phyloP scores from a whole-genome alignment of 257 asterid genomes.

The Echium plantagineum region DNA sequence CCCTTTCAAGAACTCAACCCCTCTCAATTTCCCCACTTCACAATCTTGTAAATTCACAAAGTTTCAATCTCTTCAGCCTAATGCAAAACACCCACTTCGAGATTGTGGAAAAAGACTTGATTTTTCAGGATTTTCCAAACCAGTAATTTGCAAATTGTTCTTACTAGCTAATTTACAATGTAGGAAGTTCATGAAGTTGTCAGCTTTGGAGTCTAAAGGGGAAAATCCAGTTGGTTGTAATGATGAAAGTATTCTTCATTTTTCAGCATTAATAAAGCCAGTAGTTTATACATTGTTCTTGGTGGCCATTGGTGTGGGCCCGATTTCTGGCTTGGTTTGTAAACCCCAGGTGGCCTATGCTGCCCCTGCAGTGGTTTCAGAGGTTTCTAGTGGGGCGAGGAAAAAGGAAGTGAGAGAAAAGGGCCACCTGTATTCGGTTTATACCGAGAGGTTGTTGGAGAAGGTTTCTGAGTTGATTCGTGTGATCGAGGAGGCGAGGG shows the following conservation, averaged over 20 bases:
- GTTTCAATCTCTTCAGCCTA: no score
- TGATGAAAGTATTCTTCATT: conserved; percentile 18
- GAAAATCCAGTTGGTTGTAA: conserved; percentile 8
- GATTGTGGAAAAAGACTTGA: conserved; percentile 13
- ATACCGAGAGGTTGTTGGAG: conserved; percentile 46
- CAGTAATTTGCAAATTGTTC: no score
- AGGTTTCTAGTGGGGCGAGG: conserved; percentile 7
- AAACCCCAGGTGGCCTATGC: conserved; percentile 41
- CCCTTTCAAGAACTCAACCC: background rate
- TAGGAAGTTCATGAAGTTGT: background rate
- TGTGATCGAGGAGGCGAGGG: conserved; percentile 44
- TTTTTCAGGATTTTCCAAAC: no score
- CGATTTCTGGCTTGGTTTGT: conserved; percentile 34
- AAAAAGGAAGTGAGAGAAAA: conserved; percentile 12
- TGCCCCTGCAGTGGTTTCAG: conserved; percentile 7
- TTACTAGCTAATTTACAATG: no score
- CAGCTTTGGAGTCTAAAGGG: background rate
- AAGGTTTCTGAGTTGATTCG: conserved; percentile 37
- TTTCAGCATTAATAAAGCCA: conserved; percentile 38
- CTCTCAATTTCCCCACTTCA: background rate
- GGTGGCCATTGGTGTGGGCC: conserved; percentile 40
- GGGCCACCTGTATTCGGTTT: conserved; percentile 51
- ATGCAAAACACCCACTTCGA: background rate
- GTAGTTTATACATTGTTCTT: conserved; percentile 36
- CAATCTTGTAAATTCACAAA: no score